These are phyloP conservation scores for Diplodia scrobiculata DNA, from an alignment of 2,329 filamentous ascomycete species.

Conservation along the genomic window DNA sequence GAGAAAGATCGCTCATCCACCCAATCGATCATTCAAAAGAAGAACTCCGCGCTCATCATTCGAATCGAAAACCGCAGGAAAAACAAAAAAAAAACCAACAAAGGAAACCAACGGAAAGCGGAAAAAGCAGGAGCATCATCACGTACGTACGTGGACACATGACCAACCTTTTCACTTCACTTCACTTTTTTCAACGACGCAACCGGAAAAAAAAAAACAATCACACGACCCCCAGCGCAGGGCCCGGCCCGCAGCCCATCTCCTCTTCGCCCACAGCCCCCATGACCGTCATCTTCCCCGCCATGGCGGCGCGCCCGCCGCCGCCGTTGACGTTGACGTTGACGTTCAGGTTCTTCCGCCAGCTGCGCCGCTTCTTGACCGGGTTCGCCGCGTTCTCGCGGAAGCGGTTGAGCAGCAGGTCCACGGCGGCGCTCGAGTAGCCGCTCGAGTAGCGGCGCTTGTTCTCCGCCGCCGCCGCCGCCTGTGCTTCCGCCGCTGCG, in stretches of 20 bases:
- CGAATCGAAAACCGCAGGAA: background rate
- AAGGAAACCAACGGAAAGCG: background rate
- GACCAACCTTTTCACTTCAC: too few relatives aligned
- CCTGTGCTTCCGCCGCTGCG: background rate
- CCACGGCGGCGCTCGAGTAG: conserved; percentile 14
- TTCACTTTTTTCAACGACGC: too few relatives aligned
- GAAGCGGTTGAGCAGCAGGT: conserved; percentile 24
- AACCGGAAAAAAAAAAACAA: background rate
- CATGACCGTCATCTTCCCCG: background rate
- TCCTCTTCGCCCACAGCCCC: background rate
- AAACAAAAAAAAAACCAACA: background rate
- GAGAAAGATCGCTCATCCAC: background rate
- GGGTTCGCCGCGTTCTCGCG: conserved; percentile 21
- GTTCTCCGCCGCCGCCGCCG: background rate
- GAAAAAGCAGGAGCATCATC: background rate
- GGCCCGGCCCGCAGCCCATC: background rate
- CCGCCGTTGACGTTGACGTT: background rate
- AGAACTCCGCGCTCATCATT: background rate
- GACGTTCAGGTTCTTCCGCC: background rate
- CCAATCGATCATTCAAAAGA: background rate
- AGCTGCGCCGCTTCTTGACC: conserved; percentile 17
- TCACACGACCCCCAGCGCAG: background rate
- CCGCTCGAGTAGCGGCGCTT: background rate
- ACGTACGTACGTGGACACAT: background rate
- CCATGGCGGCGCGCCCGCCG: background rate